Evolutionary conservation across 257 asterid genomes (phyloP), one percentile per base, ranked within the genome.

Genomic region (Rhazya stricta): DNA sequence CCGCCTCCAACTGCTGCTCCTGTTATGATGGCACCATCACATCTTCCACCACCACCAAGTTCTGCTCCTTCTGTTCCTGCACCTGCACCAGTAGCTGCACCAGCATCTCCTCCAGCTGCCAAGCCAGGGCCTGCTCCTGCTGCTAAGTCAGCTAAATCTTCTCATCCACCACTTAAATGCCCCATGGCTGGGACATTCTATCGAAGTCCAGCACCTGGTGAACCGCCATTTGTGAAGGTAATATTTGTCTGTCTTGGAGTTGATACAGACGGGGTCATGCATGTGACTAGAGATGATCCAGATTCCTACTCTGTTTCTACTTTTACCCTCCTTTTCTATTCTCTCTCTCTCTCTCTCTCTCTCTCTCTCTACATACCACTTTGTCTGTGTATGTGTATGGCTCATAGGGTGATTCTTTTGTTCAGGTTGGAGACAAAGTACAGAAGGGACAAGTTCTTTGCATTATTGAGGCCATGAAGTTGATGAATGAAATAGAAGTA

Each of bases 121-220:
- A 75, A 79, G 56, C 71, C 43, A 73, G 74, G 89, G 60, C 81
- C 90, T 19, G 57, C 82, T 25, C 78, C 89, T 27, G 82, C 87
- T 66, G 79, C 91, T 63, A 89, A 76, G 77, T 79, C 87, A 72
- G 45, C 96, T 61, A 89, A 85, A 81, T 91, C 89, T 54, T 84
- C 97, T 77, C 88, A 77, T 76, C 96, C 94, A 71, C 89, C 90
- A 42, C 86, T 93, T 37, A 89, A 90, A 80, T 77, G 80, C 72
- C 98, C 98, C 72, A 91, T 93, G 98, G 96, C 98, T 8, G 98
- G 98, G 79, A 93, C 92, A 50, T 89, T 93, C 78, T 93, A 91
- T 77, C 85, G 96, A 74, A 72, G 92, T 78, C 91, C 96, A 70
- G 98, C 43, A 74, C 98, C 98, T 58, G 87, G 96, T 51, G 98